Base-by-base conservation (phyloP, 768 basidiomycete genomes). In the Mycena vitilis region DNA sequence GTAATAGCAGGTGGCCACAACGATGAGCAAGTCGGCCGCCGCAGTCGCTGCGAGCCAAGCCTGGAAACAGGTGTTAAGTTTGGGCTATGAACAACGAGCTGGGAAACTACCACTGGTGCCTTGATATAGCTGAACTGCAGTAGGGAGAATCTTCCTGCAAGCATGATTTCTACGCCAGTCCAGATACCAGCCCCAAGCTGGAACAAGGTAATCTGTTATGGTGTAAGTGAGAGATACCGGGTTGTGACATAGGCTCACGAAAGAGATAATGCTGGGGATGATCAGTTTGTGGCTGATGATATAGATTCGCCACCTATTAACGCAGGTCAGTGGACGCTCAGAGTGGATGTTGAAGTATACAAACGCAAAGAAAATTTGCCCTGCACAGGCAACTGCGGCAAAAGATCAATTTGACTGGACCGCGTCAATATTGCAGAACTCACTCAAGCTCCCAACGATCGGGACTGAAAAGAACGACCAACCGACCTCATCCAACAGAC, bases 21-120 rank as follows among this genome's bases (percentile, higher is more conserved):
- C 74, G 62, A 77, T 75, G 18, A 75, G 10, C 45, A 76, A 34
- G 63, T 77, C 74, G 48, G 66, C 70, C 8, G 67, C n/a, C 4
- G 76, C 76, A 10, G 72, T 74, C 12, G 66, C 71, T 2, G 66
- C 63, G 22, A 74, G 69, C 73, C 75, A 77, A 6, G 73, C 61
- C 76, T 77, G 36, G 22, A 30, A 30, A 30, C 30, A 30, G 42
- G n/a, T 25, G 49, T 22, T 42, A 4, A 47, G 4, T 30, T 63
- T 7, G 38, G n/a, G 37, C 11, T 40, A 23, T 11, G 37, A 30
- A 38, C 42, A 25, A 5, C 3, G 34, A 36, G 11, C 13, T 15
- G 16, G 20, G 37, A 22, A 11, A n/a, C 34, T 30, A 61, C 60
- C 45, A 67, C 54, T 18, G 65, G 65, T 4, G 30, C 34, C 30